Conservation (phyloP, 805 yeast species). For the Candida michaelii region DNA sequence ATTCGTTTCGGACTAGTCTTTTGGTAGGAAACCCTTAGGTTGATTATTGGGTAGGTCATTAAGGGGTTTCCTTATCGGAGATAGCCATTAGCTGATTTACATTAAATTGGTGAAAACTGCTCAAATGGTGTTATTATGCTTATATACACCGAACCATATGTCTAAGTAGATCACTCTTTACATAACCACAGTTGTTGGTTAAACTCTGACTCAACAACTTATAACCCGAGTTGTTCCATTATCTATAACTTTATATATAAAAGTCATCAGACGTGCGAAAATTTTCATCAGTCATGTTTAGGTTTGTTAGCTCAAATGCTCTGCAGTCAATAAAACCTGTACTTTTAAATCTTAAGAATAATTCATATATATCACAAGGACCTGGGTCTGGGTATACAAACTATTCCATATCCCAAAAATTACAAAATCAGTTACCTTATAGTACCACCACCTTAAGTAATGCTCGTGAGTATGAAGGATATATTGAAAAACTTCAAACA, state of each 20-base stretch:
- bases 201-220: too few relatives aligned
- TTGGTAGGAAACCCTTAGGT: too few relatives aligned
- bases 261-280: conserved; percentile 6
- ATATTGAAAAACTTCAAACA: conserved; percentile 20
- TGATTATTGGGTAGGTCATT: too few relatives aligned
- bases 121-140: too few relatives aligned
- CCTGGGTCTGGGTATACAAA: neutral
- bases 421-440: conserved; percentile 1
- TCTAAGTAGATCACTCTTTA: too few relatives aligned
- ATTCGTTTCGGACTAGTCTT: too few relatives aligned
- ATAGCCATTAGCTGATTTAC: too few relatives aligned
- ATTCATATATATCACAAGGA: conserved; percentile 13
- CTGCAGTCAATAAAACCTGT: conserved; percentile 37
- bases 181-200: too few relatives aligned
- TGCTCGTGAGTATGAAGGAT: conserved; percentile 14
- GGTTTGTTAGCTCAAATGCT: conserved; percentile 38
- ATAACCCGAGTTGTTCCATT: too few relatives aligned
- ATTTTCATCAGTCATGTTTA: conserved; percentile 27
- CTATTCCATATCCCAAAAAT: conserved; percentile 16
- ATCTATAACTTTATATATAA: neutral
- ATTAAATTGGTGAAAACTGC: too few relatives aligned
- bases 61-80: too few relatives aligned
- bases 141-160: too few relatives aligned
- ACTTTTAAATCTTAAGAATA: conserved; percentile 35
- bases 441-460: neutral